A percentile compares a stretch with the other conserved stretches of the same genome.
These are phyloP conservation scores for Bondarzewia mesenterica DNA, from an alignment of 1,284 basidiomycete species.

Conservation along the genomic window DNA sequence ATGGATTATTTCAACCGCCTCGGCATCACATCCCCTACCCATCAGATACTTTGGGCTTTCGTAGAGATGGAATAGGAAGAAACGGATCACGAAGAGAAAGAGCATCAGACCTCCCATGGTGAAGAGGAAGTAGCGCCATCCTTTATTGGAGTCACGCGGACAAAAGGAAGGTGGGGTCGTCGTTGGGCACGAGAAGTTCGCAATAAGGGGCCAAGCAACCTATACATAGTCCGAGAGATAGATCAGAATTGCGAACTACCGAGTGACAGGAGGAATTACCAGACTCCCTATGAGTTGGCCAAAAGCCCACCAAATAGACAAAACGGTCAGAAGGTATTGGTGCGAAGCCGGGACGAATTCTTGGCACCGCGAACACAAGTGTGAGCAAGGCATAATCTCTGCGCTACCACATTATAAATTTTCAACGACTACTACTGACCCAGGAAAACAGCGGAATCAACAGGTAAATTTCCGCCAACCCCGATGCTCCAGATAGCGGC, in stretches of 20 bases:
- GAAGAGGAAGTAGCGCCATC: conserved; percentile 69
- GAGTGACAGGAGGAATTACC: conserved; percentile 24
- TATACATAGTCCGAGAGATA: conserved; percentile 19
- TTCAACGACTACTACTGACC: conserved; percentile 34
- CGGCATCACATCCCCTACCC: conserved; percentile 59
- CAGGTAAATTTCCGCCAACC: conserved; percentile 68
- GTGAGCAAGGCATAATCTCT: neutral
- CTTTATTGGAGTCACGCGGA: conserved; percentile 40
- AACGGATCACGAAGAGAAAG: conserved; percentile 57
- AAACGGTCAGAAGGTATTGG: conserved; percentile 54
- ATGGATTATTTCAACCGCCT: conserved; percentile 65
- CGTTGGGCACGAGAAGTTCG: conserved; percentile 48
- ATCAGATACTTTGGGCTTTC: conserved; percentile 76
- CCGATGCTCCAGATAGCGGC: conserved; percentile 53
- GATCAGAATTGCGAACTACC: too few relatives aligned
- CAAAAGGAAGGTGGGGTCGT: conserved; percentile 32
- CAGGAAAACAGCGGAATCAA: conserved; percentile 74
- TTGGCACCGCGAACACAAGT: conserved; percentile 14
- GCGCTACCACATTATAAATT: neutral
- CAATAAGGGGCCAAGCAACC: conserved; percentile 63
- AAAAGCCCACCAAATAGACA: conserved; percentile 62
- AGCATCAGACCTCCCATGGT: conserved; percentile 57
- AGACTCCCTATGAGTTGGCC: conserved; percentile 52
- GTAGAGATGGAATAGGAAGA: conserved; percentile 65
- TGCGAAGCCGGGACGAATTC: conserved; percentile 54